Evolutionary conservation across 2,329 filamentous ascomycete species (phyloP), one percentile per base, ranked within the genome.

Genomic region (Talaromyces albobiverticillius): DNA sequence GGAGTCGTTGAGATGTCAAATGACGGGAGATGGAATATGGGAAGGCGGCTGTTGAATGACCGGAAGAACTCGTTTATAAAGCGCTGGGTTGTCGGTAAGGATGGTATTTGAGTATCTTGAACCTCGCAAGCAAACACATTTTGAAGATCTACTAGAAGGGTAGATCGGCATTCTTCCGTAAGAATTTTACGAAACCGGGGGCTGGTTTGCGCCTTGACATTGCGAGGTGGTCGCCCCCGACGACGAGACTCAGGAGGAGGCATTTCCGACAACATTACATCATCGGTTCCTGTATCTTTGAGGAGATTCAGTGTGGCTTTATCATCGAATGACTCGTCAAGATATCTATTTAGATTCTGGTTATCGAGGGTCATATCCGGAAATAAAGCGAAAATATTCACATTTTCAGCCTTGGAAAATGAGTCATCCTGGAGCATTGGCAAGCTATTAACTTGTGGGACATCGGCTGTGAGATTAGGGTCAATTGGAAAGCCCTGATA

Each of bases 11-110:
- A 57, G 13, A 67, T 49, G 23, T 67, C 58, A 42, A 70, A 59
- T 0, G 68, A 66, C 9, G 65, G 62, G 5, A 70, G 55, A 51
- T 71, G 68, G 18, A 71, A 60, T 20, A 71, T 64, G 0, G 68
- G 68, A 22, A 68, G 57, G 46, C 68, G 67, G 13, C 61, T 61
- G 50, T 71, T 67, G 59, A 70, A 71, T 45, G 64, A 64, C 20
- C 64, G 60, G 23, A 71, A 55, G 51, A 69, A 69, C 11, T 62
- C 63, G 13, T 60, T 60, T 25, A 69, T 56, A 51, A 62, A 71
- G 25, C 61, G 60, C 34, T 65, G 62, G 40, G 69, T 59, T 7
- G 59, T 31, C 20, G 52, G 40, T 20, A 59, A 32, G 53, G 22
- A 41, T 29, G 57, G 49, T 9, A 58, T 42, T 14, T 49, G 26